phyloP scores from a whole-genome alignment of 495 filamentous ascomycete species.

The Hypoxylon rickii region DNA sequence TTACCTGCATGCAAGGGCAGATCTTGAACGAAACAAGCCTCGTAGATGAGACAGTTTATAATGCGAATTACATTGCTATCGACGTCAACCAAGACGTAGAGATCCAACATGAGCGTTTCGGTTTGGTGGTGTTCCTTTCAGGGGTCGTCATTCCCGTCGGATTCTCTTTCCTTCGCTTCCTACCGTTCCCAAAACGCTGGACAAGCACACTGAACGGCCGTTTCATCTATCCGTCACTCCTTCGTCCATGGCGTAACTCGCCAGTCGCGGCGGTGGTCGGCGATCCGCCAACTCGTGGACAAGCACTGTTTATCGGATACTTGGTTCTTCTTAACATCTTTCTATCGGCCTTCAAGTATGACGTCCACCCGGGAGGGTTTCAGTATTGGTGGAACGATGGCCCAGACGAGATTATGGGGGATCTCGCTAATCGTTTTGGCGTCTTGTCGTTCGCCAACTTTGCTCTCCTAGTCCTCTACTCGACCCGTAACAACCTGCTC shows the following conservation, averaged over 20 bases:
- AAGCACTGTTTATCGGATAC: slow-evolving; percentile 42
- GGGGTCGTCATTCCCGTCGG: slow-evolving; percentile 26
- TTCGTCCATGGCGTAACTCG: slow-evolving; percentile 3
- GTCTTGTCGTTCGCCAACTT: slow-evolving; percentile 33
- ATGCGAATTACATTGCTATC: background rate
- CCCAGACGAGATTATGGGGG: slow-evolving; percentile 39
- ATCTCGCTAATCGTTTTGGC: slow-evolving; percentile 46
- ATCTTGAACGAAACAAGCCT: background rate
- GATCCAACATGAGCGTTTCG: slow-evolving; percentile 1
- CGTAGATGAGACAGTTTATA: background rate
- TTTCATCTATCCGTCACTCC: slow-evolving; percentile 10
- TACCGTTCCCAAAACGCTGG: slow-evolving; percentile 22
- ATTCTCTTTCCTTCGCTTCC: slow-evolving; percentile 23
- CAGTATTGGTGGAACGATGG: slow-evolving; percentile 30
- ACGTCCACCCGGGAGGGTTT: slow-evolving; percentile 23
- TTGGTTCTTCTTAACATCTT: slow-evolving; percentile 48
- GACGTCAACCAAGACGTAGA: background rate
- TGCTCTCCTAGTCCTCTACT: slow-evolving; percentile 45
- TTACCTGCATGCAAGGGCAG: background rate
- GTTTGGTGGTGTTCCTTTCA: slow-evolving; percentile 11
- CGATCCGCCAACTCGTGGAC: slow-evolving; percentile 44
- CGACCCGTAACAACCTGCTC: slow-evolving; percentile 49
- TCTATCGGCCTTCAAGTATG: slow-evolving; percentile 39
- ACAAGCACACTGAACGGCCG: background rate
- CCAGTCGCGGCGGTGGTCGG: slow-evolving; percentile 24